These are phyloP conservation scores for Cucurbita maxima DNA, from an alignment of 306 rosid species.

Conservation along the genomic window DNA sequence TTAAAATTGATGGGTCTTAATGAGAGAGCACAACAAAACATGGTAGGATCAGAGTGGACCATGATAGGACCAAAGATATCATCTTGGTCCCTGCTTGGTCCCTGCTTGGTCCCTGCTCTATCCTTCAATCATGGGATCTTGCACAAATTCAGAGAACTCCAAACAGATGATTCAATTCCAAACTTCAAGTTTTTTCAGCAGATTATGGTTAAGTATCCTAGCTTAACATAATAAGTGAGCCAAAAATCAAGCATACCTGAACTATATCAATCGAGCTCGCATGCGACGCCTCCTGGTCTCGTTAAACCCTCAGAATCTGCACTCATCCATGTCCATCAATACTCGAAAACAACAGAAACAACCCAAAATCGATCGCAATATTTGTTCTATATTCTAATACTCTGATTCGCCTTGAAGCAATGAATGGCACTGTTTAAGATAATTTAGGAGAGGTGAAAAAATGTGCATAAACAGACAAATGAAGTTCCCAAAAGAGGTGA, in stretches of 20 bases:
- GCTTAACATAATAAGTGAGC: too few relatives aligned
- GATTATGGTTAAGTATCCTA: too few relatives aligned
- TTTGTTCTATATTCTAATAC: background rate
- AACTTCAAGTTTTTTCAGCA: too few relatives aligned
- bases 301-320: slow-evolving; percentile 73
- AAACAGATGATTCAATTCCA: background rate
- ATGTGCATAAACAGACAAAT: background rate
- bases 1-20: background rate
- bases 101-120: background rate
- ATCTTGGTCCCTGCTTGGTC: background rate
- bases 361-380: background rate
- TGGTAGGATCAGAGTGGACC: background rate
- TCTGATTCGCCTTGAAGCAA: background rate
- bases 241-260: too few relatives aligned
- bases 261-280: slow-evolving; percentile 37
- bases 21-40: background rate
- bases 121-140: background rate
- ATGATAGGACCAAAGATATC: background rate
- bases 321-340: slow-evolving; percentile 85
- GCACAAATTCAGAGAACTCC: background rate
- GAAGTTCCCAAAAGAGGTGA: background rate
- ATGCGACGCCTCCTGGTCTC: slow-evolving; percentile 41
- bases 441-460: background rate
- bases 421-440: background rate
- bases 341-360: slow-evolving; percentile 34